Evolutionary conservation across 108 stramenopile genomes (phyloP).

Genomic region (Conticribra weissflogii): DNA sequence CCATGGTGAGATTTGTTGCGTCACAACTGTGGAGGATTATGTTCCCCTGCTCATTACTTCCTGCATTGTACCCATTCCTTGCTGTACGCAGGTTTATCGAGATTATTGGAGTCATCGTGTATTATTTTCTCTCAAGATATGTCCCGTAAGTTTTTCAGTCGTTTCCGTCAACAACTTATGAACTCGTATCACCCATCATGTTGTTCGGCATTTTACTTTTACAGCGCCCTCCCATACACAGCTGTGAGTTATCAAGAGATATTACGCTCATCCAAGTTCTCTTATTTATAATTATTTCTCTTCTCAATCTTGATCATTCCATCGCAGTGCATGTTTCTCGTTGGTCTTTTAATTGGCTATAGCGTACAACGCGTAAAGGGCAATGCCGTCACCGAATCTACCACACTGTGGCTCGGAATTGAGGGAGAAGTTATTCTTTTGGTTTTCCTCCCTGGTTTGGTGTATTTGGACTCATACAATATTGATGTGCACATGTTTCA

Average conservation of each 20-base stretch:
- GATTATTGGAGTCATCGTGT: constrained; percentile 22
- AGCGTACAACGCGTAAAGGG: background rate
- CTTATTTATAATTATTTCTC: too few species aligned
- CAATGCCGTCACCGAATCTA: constrained; percentile 42
- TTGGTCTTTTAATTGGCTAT: constrained; percentile 29
- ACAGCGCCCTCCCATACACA: constrained; percentile 33
- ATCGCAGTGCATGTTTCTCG: constrained; percentile 31
- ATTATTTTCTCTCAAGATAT: constrained; percentile 29
- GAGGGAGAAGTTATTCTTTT: constrained; percentile 38
- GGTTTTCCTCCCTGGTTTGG: constrained; percentile 44
- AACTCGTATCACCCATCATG: too few species aligned
- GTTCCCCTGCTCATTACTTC: background rate
- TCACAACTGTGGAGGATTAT: too few species aligned
- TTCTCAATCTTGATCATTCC: too few species aligned
- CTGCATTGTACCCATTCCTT: background rate
- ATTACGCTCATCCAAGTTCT: too few species aligned
- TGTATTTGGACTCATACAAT: constrained; percentile 48
- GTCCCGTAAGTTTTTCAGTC: too few species aligned
- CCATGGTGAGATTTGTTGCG: constrained; percentile 7
- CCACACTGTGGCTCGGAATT: constrained; percentile 33
- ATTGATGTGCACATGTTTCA: constrained; percentile 76
- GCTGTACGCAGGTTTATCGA: constrained; percentile 19
- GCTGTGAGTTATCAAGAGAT: too few species aligned
- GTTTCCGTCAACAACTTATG: too few species aligned
- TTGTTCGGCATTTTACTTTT: too few species aligned